These are phyloP conservation scores for Chaetomium sp. DNA, from an alignment of 2,329 filamentous ascomycete species.

Conservation along the genomic window DNA sequence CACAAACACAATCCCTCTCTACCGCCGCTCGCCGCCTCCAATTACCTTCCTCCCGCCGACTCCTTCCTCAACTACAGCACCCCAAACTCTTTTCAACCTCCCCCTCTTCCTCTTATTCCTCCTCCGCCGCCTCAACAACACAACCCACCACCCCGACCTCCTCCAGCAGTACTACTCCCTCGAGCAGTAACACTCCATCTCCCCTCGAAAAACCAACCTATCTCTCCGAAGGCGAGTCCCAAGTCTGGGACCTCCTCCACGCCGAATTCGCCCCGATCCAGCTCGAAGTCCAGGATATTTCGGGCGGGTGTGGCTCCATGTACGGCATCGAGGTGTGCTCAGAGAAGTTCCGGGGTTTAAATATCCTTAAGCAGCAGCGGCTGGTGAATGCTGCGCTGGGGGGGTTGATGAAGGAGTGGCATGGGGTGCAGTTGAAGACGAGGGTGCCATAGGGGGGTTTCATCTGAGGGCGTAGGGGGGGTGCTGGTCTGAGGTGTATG, in stretches of 20 bases:
- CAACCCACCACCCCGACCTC: not conserved
- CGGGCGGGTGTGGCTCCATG: conserved; percentile 80
- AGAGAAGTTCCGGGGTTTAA: conserved; percentile 61
- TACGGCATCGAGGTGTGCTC: conserved; percentile 76
- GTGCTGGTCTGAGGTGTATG: too few relatives aligned
- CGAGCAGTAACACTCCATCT: conserved; percentile 15
- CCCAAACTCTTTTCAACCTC: conserved; percentile 12
- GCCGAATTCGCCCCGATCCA: conserved; percentile 45
- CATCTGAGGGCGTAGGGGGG: too few relatives aligned
- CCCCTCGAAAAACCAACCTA: conserved; percentile 40
- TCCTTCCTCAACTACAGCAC: not conserved
- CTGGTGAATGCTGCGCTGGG: conserved; percentile 70
- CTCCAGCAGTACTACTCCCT: too few relatives aligned
- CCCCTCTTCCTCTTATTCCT: conserved; percentile 19
- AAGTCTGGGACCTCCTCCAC: conserved; percentile 50
- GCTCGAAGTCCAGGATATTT: conserved; percentile 68
- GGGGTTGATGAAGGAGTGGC: conserved; percentile 73
- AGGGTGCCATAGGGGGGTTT: conserved; percentile 37
- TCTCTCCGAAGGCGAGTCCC: conserved; percentile 49
- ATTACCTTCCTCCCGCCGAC: not conserved
- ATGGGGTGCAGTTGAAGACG: conserved; percentile 75
- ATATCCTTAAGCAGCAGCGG: conserved; percentile 74
- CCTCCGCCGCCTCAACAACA: conserved; percentile 18
- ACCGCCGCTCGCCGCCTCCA: not conserved
- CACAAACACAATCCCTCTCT: conserved; percentile 9